These are phyloP conservation scores for Fusarium pseudoanthophilum DNA, from an alignment of 2,329 filamentous ascomycete genomes.

Conservation along the genomic window DNA sequence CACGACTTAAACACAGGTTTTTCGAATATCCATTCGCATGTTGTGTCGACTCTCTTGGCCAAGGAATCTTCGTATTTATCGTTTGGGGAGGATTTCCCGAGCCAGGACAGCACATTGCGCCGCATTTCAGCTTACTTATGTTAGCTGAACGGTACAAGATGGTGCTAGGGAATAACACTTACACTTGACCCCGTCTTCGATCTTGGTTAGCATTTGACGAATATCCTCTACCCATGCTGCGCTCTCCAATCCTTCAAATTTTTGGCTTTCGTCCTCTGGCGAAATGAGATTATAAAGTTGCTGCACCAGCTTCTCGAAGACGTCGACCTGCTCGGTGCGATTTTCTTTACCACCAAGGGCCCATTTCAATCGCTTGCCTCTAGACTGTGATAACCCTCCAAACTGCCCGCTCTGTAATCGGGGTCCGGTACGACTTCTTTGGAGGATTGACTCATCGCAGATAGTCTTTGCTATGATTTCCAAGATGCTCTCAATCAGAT, in stretches of 20 bases:
- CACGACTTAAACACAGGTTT: accelerated
- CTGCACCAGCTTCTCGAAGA: not conserved
- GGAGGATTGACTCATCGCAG: accelerated
- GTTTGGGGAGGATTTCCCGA: accelerated
- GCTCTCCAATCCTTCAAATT: accelerated
- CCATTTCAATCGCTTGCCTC: not conserved
- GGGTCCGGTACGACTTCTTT: accelerated
- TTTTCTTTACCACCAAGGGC: not conserved
- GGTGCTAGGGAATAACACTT: accelerated
- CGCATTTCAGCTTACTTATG: accelerated
- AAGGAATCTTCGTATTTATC: not conserved
- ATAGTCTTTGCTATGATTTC: not conserved
- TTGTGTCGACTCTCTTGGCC: not conserved
- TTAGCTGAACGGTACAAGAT: accelerated
- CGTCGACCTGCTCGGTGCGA: not conserved
- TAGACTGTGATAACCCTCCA: accelerated
- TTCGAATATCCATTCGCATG: not conserved
- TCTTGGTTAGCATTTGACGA: not conserved
- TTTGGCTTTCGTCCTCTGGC: accelerated
- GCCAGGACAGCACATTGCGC: not conserved
- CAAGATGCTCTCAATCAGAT: not conserved
- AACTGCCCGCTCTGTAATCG: accelerated
- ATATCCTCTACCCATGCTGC: not conserved
- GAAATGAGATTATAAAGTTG: not conserved
- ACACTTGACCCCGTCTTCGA: not conserved